A percentile compares a stretch with the other conserved stretches of the same genome.
Evolutionary conservation across 805 yeast genomes (phyloP).

Genomic region (Candida multigemmis): DNA sequence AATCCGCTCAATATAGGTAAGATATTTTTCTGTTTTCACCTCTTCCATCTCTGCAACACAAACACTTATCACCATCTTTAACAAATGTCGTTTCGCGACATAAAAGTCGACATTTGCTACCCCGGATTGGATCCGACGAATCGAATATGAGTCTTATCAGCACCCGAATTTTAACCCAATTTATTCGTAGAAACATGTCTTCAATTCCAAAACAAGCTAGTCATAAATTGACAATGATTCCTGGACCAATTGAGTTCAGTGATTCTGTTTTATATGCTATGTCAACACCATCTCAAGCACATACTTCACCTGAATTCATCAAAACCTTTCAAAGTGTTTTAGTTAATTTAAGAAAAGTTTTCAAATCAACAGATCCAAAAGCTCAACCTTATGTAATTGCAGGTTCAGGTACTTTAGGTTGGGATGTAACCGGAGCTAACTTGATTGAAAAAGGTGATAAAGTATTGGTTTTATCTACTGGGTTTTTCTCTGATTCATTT

Average conservation of each 20-base stretch:
- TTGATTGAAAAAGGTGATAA: constrained; percentile 55
- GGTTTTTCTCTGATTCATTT: constrained; percentile 79
- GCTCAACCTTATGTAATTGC: constrained; percentile 77
- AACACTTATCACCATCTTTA: no score
- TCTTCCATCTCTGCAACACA: no score
- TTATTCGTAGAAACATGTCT: constrained; percentile 23
- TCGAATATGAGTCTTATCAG: no score
- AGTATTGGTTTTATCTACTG: constrained; percentile 79
- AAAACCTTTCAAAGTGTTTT: constrained; percentile 63
- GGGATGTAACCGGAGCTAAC: constrained; percentile 86
- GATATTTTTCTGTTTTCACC: no score
- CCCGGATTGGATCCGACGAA: no score
- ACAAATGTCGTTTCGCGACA: no score
- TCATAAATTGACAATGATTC: constrained; percentile 52
- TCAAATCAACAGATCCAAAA: constrained; percentile 51
- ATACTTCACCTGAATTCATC: constrained; percentile 79
- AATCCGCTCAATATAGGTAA: no score
- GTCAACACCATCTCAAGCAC: constrained; percentile 81
- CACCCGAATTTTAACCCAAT: no score
- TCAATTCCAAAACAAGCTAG: constrained; percentile 30
- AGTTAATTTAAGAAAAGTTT: constrained; percentile 59
- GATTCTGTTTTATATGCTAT: constrained; percentile 72
- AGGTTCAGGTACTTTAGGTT: constrained; percentile 92
- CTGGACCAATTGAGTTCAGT: constrained; percentile 84
- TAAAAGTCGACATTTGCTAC: no score